phyloP scores from a whole-genome alignment of 73 alveolate genomes.

The Paramecium sexaurelia region DNA sequence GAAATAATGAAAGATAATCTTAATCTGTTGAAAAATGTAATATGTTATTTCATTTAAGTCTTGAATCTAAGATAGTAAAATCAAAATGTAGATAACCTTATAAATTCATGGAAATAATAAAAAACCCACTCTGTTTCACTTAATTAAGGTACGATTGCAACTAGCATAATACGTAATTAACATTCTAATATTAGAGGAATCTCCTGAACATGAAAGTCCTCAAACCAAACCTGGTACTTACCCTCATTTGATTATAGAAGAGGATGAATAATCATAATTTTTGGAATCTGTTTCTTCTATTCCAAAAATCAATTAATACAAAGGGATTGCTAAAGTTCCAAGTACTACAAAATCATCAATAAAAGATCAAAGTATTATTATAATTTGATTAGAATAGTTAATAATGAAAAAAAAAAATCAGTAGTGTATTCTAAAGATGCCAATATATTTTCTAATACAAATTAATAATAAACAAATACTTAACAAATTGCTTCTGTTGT shows the following conservation, averaged over 20 bases:
- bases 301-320: not conserved
- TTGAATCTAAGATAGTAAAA: not conserved
- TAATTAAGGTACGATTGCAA: not conserved
- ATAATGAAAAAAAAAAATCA: not conserved
- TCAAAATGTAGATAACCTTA: not conserved
- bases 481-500: not conserved
- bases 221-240: not conserved
- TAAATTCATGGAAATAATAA: not conserved
- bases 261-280: not conserved
- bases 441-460: not conserved
- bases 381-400: not conserved
- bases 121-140: slow-evolving; percentile 13
- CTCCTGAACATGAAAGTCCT: slow-evolving; percentile 41
- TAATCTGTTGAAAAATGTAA: slow-evolving; percentile 25
- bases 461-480: not conserved
- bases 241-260: not conserved
- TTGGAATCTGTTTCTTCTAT: not conserved
- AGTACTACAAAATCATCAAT: not conserved
- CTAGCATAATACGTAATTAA: not conserved
- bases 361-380: not conserved
- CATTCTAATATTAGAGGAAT: not conserved
- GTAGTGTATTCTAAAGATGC: not conserved
- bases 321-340: not conserved
- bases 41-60: not conserved
- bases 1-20: not conserved